A percentile compares a stretch with the other conserved stretches of the same genome.
Conservation (phyloP, 83 land plant genomes). For the Picea abies region DNA sequence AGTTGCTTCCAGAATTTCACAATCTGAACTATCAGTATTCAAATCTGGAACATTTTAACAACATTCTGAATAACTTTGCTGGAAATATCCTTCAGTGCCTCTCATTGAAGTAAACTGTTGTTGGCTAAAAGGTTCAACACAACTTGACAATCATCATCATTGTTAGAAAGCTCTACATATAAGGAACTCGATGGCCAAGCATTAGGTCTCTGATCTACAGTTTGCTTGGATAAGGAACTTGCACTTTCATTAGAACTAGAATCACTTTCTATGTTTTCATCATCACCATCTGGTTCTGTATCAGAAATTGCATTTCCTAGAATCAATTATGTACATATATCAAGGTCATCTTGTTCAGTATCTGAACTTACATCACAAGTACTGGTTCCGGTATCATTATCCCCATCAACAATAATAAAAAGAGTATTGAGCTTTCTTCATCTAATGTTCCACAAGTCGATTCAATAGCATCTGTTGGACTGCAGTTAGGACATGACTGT, state of each 20-base stretch:
- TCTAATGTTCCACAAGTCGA: too few relatives aligned
- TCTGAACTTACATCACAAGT: neutral
- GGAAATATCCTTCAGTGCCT: conserved; percentile 9
- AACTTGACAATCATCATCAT: conserved; percentile 18
- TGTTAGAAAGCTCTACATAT: neutral
- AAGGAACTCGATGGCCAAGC: neutral
- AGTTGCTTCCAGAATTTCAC: conserved; percentile 59
- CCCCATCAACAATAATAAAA: conserved; percentile 24
- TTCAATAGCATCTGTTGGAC: too few relatives aligned
- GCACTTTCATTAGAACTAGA: too few relatives aligned
- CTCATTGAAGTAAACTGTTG: conserved; percentile 21
- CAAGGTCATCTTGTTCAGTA: too few relatives aligned
- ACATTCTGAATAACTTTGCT: conserved; percentile 1
- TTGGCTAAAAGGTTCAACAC: conserved; percentile 13
- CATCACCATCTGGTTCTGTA: neutral
- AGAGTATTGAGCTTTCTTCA: neutral
- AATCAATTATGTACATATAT: too few relatives aligned
- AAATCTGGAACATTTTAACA: conserved; percentile 1
- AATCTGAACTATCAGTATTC: conserved; percentile 56
- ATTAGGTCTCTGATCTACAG: neutral
- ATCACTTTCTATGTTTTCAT: too few relatives aligned
- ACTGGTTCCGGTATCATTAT: neutral
- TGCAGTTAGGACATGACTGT: too few relatives aligned
- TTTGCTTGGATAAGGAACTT: too few relatives aligned
- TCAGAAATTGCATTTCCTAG: neutral